phyloP scores from a whole-genome alignment of 2,329 filamentous ascomycete species.

The Sclerotinia trifoliorum region DNA sequence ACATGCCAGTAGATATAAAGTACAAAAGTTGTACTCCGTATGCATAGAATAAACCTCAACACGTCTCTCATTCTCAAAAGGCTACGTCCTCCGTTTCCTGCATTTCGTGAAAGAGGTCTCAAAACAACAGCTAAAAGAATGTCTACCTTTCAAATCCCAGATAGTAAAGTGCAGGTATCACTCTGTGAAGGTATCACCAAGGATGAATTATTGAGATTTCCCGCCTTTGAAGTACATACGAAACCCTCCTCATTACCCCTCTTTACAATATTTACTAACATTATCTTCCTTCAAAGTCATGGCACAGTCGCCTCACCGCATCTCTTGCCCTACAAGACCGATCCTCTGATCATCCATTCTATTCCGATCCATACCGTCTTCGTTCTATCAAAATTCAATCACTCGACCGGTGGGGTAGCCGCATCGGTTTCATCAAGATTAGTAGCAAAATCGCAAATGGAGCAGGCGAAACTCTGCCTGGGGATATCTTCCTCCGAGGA shows the following conservation, averaged over 20 bases:
- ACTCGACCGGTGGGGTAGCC: slow-evolving; percentile 51
- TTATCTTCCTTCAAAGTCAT: slow-evolving; percentile 8
- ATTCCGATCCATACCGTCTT: slow-evolving; percentile 53
- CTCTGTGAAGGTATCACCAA: slow-evolving; percentile 48
- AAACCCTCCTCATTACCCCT: not conserved
- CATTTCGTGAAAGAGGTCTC: not conserved
- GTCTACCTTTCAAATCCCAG: slow-evolving; percentile 44
- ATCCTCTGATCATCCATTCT: slow-evolving; percentile 46
- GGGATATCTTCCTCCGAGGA: slow-evolving; percentile 56
- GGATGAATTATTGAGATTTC: slow-evolving; percentile 47
- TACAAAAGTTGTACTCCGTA: slow-evolving; percentile 13
- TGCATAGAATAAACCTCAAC: not conserved
- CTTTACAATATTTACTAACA: not conserved
- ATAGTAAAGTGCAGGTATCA: slow-evolving; percentile 44
- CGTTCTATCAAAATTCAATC: slow-evolving; percentile 53
- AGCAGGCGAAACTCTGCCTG: slow-evolving; percentile 52
- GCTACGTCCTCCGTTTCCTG: not conserved
- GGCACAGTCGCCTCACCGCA: slow-evolving; percentile 9
- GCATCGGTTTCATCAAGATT: slow-evolving; percentile 59
- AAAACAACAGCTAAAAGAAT: slow-evolving; percentile 31
- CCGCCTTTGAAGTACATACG: slow-evolving; percentile 48
- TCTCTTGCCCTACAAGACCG: slow-evolving; percentile 40
- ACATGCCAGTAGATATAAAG: not conserved
- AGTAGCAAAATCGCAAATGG: slow-evolving; percentile 49
- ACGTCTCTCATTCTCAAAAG: slow-evolving; percentile 11